Conservation (phyloP, 2,329 filamentous ascomycete genomes). For the Aspergillus jensenii region DNA sequence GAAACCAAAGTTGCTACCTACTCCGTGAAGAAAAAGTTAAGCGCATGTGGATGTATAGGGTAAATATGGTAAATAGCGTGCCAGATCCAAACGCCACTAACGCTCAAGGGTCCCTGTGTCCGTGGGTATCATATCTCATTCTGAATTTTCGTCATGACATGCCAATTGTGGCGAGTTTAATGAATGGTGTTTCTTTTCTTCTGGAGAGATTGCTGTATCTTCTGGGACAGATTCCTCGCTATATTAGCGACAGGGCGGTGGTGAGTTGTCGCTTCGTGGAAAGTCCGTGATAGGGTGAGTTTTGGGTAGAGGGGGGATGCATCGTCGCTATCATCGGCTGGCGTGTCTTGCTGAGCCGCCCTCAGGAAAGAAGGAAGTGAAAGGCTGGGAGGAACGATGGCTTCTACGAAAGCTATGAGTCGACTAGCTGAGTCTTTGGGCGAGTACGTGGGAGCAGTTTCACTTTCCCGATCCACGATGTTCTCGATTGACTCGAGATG, state of each 20-base stretch:
- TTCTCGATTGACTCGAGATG: slow-evolving; percentile 35
- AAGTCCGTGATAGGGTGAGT: slow-evolving; percentile 13
- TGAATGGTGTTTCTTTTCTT: slow-evolving; percentile 1
- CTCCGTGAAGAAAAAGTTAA: neutral
- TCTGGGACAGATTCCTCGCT: slow-evolving; percentile 26
- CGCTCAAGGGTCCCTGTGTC: neutral
- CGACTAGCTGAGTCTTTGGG: neutral
- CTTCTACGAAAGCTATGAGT: slow-evolving; percentile 6
- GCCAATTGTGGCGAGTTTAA: neutral
- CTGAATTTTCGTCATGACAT: neutral
- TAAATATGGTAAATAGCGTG: neutral
- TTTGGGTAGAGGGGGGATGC: neutral
- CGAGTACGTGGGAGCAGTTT: neutral
- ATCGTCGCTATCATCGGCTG: neutral
- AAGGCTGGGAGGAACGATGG: slow-evolving; percentile 5
- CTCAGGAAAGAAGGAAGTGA: slow-evolving; percentile 9
- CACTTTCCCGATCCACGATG: slow-evolving; percentile 27
- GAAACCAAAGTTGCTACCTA: neutral
- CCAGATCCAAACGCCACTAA: neutral
- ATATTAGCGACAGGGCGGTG: slow-evolving; percentile 30
- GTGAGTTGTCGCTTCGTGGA: slow-evolving; percentile 26
- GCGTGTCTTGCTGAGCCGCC: neutral
- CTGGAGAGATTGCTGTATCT: slow-evolving; percentile 23
- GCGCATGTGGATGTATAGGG: neutral
- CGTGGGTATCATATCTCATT: neutral